A percentile compares a stretch with the other conserved stretches of the same genome.
Conservation (phyloP, 305 asterid species). For the Rubia balearica region DNA sequence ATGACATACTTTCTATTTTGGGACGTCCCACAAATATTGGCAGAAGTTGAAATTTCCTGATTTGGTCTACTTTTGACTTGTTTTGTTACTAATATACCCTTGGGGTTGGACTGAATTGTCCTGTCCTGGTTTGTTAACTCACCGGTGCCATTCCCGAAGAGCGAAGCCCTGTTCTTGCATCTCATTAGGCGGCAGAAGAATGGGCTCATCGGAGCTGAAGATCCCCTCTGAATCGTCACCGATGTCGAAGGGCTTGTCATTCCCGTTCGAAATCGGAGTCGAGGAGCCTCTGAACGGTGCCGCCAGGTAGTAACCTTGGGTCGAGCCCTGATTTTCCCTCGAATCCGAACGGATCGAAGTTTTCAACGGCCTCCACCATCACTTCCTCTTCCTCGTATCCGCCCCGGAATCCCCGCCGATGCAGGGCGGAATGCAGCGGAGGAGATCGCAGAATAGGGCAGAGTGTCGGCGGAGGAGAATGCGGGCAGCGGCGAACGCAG, state of each 20-base stretch:
- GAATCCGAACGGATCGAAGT: constrained; percentile 71
- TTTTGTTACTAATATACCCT: too few relatives aligned
- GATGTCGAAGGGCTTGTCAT: constrained; percentile 44
- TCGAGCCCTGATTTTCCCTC: constrained; percentile 33
- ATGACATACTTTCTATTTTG: too few relatives aligned
- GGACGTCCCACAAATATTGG: too few relatives aligned
- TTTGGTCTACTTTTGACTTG: too few relatives aligned
- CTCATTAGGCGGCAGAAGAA: constrained; percentile 61
- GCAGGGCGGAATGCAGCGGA: constrained; percentile 52
- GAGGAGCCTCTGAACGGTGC: constrained; percentile 40
- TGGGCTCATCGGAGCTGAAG: constrained; percentile 59
- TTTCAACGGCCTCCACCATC: constrained; percentile 43
- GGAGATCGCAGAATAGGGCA: constrained; percentile 41
- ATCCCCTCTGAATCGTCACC: constrained; percentile 62
- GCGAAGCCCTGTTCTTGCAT: constrained; percentile 68
- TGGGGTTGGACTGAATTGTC: too few relatives aligned
- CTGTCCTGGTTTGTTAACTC: too few relatives aligned
- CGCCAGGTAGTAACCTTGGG: constrained; percentile 11
- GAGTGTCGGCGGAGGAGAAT: too few relatives aligned
- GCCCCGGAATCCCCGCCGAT: constrained; percentile 29
- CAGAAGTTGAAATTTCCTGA: too few relatives aligned
- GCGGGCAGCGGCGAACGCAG: too few relatives aligned
- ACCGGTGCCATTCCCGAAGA: constrained; percentile 78
- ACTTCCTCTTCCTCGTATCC: constrained; percentile 36
- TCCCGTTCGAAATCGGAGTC: constrained; percentile 67